Base-by-base conservation (phyloP, 441 rosid species). In the Iberis amara region DNA sequence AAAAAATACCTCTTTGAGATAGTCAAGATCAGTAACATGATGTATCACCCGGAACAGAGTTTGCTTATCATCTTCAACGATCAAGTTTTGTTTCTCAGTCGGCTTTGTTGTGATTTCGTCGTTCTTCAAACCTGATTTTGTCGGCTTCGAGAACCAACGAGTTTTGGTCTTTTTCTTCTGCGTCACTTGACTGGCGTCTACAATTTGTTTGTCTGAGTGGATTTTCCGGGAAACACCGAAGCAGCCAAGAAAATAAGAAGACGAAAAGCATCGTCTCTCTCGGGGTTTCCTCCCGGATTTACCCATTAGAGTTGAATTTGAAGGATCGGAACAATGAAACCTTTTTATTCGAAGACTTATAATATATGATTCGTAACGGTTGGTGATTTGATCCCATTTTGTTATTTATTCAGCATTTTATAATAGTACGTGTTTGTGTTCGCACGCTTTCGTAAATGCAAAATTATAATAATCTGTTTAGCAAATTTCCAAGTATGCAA, bases 141-240 rank as follows among this genome's bases (percentile, higher is more conserved):
- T 27, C 4, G 45, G 10, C 48, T 73, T 45, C 0, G 44, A 62
- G 50, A 60, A 53, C 69, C 59, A 46, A 30, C 12, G 48, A 6
- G 28, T 12, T 42, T 36, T 62, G 0, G n/a, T 41, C 37, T 11
- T 51, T 35, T 11, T 18, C 28, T 7, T 47, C 26, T 23, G 26
- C 42, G 18, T 66, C 60, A 52, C 70, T 7, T 46, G 60, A 1
- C 31, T 27, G 6, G 11, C 2, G 4, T 65, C 64, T 31, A 59
- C 14, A 0, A 3, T 47, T 27, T 0, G 46, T 39, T 61, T 55
- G 42, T 48, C 33, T 1, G 64, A 52, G 5, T n/a, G 23, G 8
- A 24, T 46, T 28, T 59, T 60, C 35, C 61, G 7, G 3, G 71
- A 72, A 35, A 74, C 37, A 6, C 80, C 81, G 24, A 78, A 76